phyloP scores from a whole-genome alignment of 495 filamentous ascomycete species.

The Aspergillus ostianus region DNA sequence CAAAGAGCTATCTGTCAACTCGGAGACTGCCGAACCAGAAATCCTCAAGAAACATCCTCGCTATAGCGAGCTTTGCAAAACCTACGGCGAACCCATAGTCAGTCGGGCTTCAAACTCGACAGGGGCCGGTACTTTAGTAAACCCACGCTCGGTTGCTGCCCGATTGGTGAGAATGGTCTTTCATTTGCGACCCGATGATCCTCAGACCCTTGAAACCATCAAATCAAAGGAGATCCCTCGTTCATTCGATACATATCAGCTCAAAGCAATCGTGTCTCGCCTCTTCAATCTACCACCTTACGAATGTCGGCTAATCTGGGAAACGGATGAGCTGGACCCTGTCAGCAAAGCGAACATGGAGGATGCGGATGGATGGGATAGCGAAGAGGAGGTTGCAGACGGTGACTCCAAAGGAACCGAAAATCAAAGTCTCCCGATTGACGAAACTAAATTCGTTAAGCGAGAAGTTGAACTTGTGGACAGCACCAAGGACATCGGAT shows the following conservation, averaged over 20 bases:
- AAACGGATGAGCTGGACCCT: slow-evolving; percentile 83
- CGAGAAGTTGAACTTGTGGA: slow-evolving; percentile 80
- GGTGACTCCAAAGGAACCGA: not conserved
- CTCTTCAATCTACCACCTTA: slow-evolving; percentile 65
- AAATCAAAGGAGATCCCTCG: slow-evolving; percentile 63
- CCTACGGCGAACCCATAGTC: slow-evolving; percentile 65
- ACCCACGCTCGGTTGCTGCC: slow-evolving; percentile 70
- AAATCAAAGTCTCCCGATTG: not conserved
- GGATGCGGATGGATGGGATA: slow-evolving; percentile 58
- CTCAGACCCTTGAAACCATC: slow-evolving; percentile 5
- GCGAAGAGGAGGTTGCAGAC: slow-evolving; percentile 51
- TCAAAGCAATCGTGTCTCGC: slow-evolving; percentile 74
- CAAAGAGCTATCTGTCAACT: slow-evolving; percentile 62
- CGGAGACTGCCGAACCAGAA: slow-evolving; percentile 49
- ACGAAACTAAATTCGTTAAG: slow-evolving; percentile 53
- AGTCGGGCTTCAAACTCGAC: slow-evolving; percentile 29
- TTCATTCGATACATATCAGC: slow-evolving; percentile 71
- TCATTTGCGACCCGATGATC: slow-evolving; percentile 14
- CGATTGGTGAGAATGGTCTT: slow-evolving; percentile 68
- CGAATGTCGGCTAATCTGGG: slow-evolving; percentile 66
- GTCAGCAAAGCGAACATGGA: slow-evolving; percentile 54
- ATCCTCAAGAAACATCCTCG: slow-evolving; percentile 63
- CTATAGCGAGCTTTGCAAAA: slow-evolving; percentile 68
- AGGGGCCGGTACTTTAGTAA: slow-evolving; percentile 33
- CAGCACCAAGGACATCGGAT: slow-evolving; percentile 76